These are phyloP conservation scores for Pestalotiopsis sp. DNA, from an alignment of 2,329 filamentous ascomycete genomes.

Conservation along the genomic window DNA sequence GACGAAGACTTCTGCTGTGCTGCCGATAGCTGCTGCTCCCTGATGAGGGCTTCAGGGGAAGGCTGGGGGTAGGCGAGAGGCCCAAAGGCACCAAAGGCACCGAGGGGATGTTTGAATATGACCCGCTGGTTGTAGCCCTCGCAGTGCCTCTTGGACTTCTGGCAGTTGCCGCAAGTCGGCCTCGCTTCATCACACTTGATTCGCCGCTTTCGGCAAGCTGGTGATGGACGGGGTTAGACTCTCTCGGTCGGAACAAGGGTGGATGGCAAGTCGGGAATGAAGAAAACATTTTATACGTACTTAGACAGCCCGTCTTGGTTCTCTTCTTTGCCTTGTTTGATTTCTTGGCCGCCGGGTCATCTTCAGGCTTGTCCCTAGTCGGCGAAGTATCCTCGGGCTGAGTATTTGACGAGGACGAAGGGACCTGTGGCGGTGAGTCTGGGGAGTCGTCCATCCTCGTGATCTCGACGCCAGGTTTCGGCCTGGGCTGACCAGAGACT, in stretches of 20 bases:
- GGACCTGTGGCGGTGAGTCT: slow-evolving; percentile 23
- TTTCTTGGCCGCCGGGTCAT: slow-evolving; percentile 49
- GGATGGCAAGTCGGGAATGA: not conserved
- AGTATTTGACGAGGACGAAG: slow-evolving; percentile 22
- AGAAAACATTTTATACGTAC: slow-evolving; percentile 50
- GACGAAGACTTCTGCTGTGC: slow-evolving; percentile 41
- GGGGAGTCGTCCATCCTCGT: slow-evolving; percentile 31
- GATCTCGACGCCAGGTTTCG: slow-evolving; percentile 10
- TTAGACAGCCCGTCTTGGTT: slow-evolving; percentile 92
- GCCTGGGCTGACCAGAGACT: not conserved
- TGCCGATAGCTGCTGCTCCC: slow-evolving; percentile 43
- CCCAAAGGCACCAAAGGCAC: slow-evolving; percentile 52
- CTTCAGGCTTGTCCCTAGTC: slow-evolving; percentile 35
- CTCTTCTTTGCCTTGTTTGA: slow-evolving; percentile 59
- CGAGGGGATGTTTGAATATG: slow-evolving; percentile 75
- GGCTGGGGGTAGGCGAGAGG: slow-evolving; percentile 48
- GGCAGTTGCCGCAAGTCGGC: slow-evolving; percentile 80
- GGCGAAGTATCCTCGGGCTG: slow-evolving; percentile 35
- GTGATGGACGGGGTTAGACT: slow-evolving; percentile 18
- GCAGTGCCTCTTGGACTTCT: slow-evolving; percentile 82
- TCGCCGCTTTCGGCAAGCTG: slow-evolving; percentile 88
- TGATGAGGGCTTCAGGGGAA: slow-evolving; percentile 47
- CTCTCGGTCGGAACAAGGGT: not conserved
- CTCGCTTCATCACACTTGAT: slow-evolving; percentile 97
- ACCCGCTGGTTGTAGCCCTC: slow-evolving; percentile 84